A percentile compares a stretch with the other conserved stretches of the same genome.
Conservation (phyloP, 371 early-diverging fungal species). For the Nematocida sp. region DNA sequence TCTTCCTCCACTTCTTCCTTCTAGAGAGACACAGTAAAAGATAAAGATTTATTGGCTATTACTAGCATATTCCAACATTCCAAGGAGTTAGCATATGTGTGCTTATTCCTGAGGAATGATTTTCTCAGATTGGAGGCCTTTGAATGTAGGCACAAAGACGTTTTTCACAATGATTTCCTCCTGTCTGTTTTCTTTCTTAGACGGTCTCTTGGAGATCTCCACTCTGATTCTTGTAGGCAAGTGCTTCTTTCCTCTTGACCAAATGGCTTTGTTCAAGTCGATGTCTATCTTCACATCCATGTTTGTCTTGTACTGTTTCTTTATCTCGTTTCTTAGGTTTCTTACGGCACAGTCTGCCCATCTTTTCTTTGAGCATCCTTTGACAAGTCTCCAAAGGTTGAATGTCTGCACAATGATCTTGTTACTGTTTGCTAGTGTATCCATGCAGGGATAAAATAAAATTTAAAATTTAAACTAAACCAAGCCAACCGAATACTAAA, state of each 20-base stretch:
- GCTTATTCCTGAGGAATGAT: background rate
- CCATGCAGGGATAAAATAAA: slow-evolving; percentile 48
- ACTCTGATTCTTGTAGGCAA: slow-evolving; percentile 48
- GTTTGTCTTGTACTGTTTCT: slow-evolving; percentile 48
- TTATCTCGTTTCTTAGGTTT: slow-evolving; percentile 48
- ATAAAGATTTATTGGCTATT: background rate
- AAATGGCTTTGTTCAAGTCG: slow-evolving; percentile 56
- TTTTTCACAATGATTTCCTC: slow-evolving; percentile 8
- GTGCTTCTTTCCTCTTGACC: slow-evolving; percentile 41
- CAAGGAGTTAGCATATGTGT: no score
- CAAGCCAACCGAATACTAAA: no score
- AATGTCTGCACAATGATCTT: slow-evolving; percentile 21
- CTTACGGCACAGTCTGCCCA: slow-evolving; percentile 54
- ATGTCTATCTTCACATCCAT: slow-evolving; percentile 43
- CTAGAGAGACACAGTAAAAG: background rate
- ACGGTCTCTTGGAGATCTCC: slow-evolving; percentile 36
- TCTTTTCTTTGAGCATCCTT: slow-evolving; percentile 28
- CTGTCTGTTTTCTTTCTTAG: slow-evolving; percentile 35
- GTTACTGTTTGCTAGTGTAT: slow-evolving; percentile 13
- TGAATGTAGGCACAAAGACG: slow-evolving; percentile 7
- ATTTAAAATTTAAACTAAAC: slow-evolving; percentile 5
- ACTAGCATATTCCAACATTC: background rate
- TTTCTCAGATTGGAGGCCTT: slow-evolving; percentile 13
- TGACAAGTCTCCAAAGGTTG: slow-evolving; percentile 26
- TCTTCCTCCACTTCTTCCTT: no score